Evolutionary conservation across 441 rosid genomes (phyloP).

Genomic region (Metrosideros polymorpha): DNA sequence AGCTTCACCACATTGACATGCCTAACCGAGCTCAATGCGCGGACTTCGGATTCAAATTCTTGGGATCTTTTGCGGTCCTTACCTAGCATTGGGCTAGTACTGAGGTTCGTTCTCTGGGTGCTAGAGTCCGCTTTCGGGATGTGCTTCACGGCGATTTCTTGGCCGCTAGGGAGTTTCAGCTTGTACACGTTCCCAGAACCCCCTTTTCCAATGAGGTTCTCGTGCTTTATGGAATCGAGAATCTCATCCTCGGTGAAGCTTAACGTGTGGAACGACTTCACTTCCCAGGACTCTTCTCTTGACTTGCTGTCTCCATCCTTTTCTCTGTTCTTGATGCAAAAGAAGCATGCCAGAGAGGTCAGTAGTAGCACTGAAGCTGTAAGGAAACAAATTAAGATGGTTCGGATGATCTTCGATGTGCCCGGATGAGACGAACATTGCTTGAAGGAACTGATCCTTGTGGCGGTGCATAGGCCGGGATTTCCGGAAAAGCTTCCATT

Average conservation of each 20-base stretch:
- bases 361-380: conserved; percentile 41
- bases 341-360: conserved; percentile 34
- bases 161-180: conserved; percentile 53
- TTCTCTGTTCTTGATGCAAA: conserved; percentile 41
- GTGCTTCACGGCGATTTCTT: conserved; percentile 84
- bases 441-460: not conserved
- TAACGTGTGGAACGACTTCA: conserved; percentile 68
- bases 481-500: conserved; percentile 4
- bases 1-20: conserved; percentile 11
- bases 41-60: conserved; percentile 5
- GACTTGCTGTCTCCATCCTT: conserved; percentile 39
- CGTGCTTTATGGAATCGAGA: conserved; percentile 78
- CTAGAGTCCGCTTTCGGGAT: conserved; percentile 33
- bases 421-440: conserved; percentile 20
- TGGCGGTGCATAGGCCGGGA: not conserved
- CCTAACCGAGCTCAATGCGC: conserved; percentile 1
- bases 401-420: conserved; percentile 31
- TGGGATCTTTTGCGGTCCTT: not conserved
- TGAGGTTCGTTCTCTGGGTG: conserved; percentile 25
- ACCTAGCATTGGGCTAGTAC: conserved; percentile 13
- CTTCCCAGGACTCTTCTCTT: conserved; percentile 74
- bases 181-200: conserved; percentile 84
- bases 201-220: conserved; percentile 85
- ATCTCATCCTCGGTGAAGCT: conserved; percentile 75
- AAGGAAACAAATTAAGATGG: conserved; percentile 45